Base-by-base conservation (phyloP, 2,329 filamentous ascomycete species). In the Pseudopyrenochaeta lycopersici region DNA sequence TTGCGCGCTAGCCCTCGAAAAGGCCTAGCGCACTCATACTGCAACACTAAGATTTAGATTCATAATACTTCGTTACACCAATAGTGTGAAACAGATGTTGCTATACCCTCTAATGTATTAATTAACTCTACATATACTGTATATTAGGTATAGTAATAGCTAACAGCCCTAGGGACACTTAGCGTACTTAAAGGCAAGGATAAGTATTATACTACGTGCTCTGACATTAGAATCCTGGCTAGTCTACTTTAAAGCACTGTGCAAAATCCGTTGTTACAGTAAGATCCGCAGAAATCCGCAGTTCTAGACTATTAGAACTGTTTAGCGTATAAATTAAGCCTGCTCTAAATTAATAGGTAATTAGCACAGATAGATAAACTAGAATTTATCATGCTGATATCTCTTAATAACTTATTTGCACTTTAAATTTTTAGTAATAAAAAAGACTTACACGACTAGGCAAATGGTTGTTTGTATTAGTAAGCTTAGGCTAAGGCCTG, bases 261-360 rank as follows among this genome's bases (percentile, higher is more conserved):
- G 15, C 5, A 39, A 39, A 56, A 52, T 47, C 48, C 35, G 15
- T 56, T 56, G 20, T 33, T 27, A 32, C 15, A 56, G 41, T 41
- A 56, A 52, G 52, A 52, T 47, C 52, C 41, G 23, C 29, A 54
- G 50, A 49, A 54, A 50, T 54, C 51, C 18, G 27, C 38, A 50
- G 51, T 50, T 50, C 46, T 27, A 40, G 32, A 45, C 27, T 46
- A 49, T 35, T 23, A 50, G 51, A 50, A 49, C 43, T 23, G 18
- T 45, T 54, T 21, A 36, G 46, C 32, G 23, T 45, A 54, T 54
- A 54, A 45, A 45, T 30, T 30, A 32, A 50, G 43, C 49, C 46
- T 14, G 38, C 51, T 40, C 15, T 48, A 39, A 21, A 39, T 39
- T 39, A 39, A 39, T 39, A 39, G 17, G 15, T 39, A 39, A 39